A percentile compares a stretch with the other conserved stretches of the same genome.
phyloP scores from a whole-genome alignment of 331 rosid genomes.

The Malus hybrid region DNA sequence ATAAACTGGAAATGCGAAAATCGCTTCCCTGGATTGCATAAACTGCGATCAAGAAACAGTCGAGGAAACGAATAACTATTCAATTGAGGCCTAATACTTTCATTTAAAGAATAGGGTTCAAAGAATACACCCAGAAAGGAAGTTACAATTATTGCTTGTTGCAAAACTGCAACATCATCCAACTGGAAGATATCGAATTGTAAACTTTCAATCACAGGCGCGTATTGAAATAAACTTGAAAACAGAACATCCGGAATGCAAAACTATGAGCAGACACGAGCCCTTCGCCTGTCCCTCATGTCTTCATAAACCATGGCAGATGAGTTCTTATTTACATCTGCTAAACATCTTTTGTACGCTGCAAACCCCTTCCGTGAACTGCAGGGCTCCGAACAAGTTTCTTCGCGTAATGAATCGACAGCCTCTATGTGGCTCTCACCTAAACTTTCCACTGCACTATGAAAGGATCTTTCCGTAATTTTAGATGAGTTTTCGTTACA shows the following conservation, averaged over 20 bases:
- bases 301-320: conserved; percentile 35
- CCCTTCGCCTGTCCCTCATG: conserved; percentile 50
- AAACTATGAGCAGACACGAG: conserved; percentile 62
- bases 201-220: not conserved
- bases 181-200: not conserved
- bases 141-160: not conserved
- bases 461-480: conserved; percentile 9
- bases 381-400: conserved; percentile 10
- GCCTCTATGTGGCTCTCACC: conserved; percentile 35
- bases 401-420: conserved; percentile 32
- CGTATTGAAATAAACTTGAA: not conserved
- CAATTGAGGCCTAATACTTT: not conserved
- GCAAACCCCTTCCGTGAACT: conserved; percentile 59
- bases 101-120: not conserved
- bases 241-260: not conserved
- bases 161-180: not conserved
- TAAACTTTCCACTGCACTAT: conserved; percentile 13
- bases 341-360: conserved; percentile 74
- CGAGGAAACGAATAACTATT: not conserved
- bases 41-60: too few relatives aligned
- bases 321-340: conserved; percentile 58
- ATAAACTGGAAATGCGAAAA: too few relatives aligned
- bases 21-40: too few relatives aligned
- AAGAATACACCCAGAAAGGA: not conserved
- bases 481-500: conserved; percentile 22